Conservation (phyloP, 202 grass and related monocot genomes). For the Bolboschoenoplectus hybrid region DNA sequence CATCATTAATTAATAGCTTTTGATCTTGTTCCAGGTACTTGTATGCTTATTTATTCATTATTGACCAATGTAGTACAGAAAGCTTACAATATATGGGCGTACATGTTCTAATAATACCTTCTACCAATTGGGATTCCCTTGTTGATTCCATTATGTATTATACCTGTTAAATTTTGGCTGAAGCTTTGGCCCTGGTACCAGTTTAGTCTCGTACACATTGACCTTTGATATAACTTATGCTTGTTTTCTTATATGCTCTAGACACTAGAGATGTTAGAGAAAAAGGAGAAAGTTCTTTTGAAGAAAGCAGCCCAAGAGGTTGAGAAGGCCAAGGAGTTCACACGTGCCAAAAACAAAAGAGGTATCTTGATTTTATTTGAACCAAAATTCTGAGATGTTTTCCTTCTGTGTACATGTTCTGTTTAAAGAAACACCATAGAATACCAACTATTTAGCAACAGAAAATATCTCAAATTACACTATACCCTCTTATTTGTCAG, state of each 20-base stretch:
- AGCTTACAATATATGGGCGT: background rate
- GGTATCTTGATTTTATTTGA: constrained; percentile 45
- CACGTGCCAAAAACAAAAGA: constrained; percentile 85
- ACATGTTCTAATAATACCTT: background rate
- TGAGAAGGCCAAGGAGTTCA: constrained; percentile 78
- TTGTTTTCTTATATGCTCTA: constrained; percentile 47
- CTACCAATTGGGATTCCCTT: background rate
- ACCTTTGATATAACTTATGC: constrained; percentile 26
- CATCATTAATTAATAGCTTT: constrained; percentile 6
- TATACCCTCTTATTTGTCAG: constrained; percentile 17
- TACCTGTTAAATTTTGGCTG: background rate
- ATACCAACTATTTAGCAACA: constrained; percentile 24
- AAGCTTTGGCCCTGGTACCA: background rate
- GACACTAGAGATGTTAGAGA: constrained; percentile 96
- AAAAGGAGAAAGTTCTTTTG: constrained; percentile 84
- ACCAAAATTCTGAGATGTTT: constrained; percentile 1
- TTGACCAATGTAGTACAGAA: background rate
- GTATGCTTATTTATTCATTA: background rate
- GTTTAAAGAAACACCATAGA: constrained; percentile 18
- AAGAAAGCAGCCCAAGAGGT: constrained; percentile 84
- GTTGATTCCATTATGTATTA: constrained; percentile 26
- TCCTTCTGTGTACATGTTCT: background rate
- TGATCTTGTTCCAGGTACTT: background rate
- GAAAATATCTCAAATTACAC: constrained; percentile 15
- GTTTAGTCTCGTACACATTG: background rate